Base-by-base conservation (phyloP, 495 filamentous ascomycete species). In the Jackrogersella multiformis region DNA sequence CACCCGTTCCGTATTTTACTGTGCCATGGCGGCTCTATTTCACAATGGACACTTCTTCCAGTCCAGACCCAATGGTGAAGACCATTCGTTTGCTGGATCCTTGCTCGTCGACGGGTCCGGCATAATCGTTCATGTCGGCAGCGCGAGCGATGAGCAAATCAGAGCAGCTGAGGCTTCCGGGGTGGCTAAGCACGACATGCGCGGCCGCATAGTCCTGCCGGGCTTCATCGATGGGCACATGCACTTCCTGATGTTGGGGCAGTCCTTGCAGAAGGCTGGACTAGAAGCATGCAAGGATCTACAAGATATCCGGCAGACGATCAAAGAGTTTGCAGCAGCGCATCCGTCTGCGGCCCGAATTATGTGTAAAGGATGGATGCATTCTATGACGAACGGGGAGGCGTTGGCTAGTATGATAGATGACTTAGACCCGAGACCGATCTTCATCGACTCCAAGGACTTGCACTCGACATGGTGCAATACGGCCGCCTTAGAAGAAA, bases 211-310 rank as follows among this genome's bases (percentile, higher is more conserved):
- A 21, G 74, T 89, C 9, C 72, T 88, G 28, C 88, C 88, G 0
- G 86, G 87, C 21, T 90, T 90, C 67, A 84, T 90, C 46, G 87
- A 90, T 66, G 85, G 81, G 2, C 87, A 90, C 69, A 83, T 88
- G 69, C 87, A 90, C 61, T 78, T 90, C 23, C 74, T 89, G 62
- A 80, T 88, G 21, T 80, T 87, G 34, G 87, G 86, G 6, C 82
- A 85, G 32, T 82, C 87, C 0, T 79, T 88, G 16, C 81, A 79
- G 58, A 88, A 88, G 68, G 74, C 85, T 26, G 77, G 83, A 52
- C 78, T 90, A 4, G 79, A 84, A 30, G 36, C 52, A 5, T 89
- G 87, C 76, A 82, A 78, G 28, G 77, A 79, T 6, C 80, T 89
- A 2, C 64, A 76, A 16, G 82, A 87, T 15, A 89, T 90, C 61